Conservation (phyloP, 2,329 filamentous ascomycete species). For the Xylaria sp. region DNA sequence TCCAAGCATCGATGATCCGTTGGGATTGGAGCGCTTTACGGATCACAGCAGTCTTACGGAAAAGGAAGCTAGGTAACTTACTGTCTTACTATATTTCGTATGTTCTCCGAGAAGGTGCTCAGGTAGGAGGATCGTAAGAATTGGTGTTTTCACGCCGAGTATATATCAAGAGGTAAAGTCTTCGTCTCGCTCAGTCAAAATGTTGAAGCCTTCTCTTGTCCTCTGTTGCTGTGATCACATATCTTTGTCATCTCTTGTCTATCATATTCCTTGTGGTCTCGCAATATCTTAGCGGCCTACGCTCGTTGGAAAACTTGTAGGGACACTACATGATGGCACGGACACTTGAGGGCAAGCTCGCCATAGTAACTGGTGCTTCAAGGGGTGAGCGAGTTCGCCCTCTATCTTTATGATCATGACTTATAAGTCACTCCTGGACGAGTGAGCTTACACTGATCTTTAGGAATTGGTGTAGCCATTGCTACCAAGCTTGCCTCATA, state of each 20-base stretch:
- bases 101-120: not conserved
- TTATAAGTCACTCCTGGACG: not conserved
- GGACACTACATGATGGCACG: constrained; percentile 20
- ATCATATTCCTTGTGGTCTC: constrained; percentile 29
- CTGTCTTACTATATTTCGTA: not conserved
- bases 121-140: not conserved
- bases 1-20: not conserved
- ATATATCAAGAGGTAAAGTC: too few relatives aligned
- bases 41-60: too few relatives aligned
- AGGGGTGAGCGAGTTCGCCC: constrained; percentile 50
- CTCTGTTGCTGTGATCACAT: not conserved
- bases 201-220: too few relatives aligned
- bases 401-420: not conserved
- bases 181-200: too few relatives aligned
- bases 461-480: constrained; percentile 64
- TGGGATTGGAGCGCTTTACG: constrained; percentile 11
- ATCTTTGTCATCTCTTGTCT: not conserved
- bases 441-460: not conserved
- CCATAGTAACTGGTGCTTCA: constrained; percentile 73
- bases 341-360: constrained; percentile 67
- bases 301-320: too few relatives aligned
- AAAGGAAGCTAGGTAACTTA: not conserved
- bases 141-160: too few relatives aligned
- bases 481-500: constrained; percentile 67
- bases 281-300: not conserved